These are phyloP conservation scores for Diatrype stigma DNA, from an alignment of 2,329 filamentous ascomycete genomes.

Conservation along the genomic window DNA sequence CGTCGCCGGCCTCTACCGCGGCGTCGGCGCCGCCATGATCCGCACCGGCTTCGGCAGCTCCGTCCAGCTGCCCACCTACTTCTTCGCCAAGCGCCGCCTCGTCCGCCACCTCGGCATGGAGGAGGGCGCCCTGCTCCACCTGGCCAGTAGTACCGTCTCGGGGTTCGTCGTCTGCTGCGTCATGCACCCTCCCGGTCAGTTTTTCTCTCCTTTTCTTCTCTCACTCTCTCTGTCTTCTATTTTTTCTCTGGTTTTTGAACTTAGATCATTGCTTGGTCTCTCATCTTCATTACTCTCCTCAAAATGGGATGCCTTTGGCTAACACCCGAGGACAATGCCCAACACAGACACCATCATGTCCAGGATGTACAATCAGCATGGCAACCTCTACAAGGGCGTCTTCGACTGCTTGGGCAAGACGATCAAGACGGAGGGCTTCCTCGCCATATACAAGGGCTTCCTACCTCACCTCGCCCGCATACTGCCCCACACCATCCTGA, in stretches of 20 bases:
- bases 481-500: conserved; percentile 91
- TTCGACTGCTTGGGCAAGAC: conserved; percentile 92
- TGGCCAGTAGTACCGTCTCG: conserved; percentile 82
- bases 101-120: conserved; percentile 81
- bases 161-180: conserved; percentile 96
- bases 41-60: conserved; percentile 93
- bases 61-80: conserved; percentile 95
- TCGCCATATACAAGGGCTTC: conserved; percentile 98
- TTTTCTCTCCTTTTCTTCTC: background rate
- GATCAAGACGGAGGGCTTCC: conserved; percentile 79
- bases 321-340: no score
- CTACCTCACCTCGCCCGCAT: conserved; percentile 92
- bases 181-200: conserved; percentile 90
- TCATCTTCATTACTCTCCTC: no score
- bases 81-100: conserved; percentile 88
- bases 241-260: no score
- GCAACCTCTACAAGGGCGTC: conserved; percentile 90
- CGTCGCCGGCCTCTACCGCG: conserved; percentile 77
- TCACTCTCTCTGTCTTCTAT: conserved; percentile 7
- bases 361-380: conserved; percentile 97
- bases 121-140: conserved; percentile 83
- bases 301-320: no score
- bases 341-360: conserved; percentile 88
- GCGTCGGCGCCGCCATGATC: conserved; percentile 90
- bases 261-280: no score